phyloP scores from a whole-genome alignment of 2,329 filamentous ascomycete genomes.

The Neofusicoccum sp. region DNA sequence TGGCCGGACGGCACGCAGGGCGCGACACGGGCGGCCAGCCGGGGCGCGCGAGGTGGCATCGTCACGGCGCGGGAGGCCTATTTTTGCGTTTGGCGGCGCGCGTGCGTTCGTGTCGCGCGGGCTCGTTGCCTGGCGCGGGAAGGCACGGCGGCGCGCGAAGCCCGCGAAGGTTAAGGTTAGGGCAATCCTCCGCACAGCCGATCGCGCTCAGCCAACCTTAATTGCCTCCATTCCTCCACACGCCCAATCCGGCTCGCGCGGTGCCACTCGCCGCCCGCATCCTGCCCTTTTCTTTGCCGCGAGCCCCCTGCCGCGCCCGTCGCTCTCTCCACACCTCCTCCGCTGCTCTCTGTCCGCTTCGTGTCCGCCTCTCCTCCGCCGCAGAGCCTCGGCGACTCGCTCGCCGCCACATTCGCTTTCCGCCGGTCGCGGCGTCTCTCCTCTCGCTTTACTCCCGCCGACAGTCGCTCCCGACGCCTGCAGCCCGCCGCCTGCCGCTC shows the following conservation, averaged over 20 bases:
- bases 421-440: not conserved
- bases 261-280: not conserved
- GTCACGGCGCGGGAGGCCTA: not conserved
- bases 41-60: not conserved
- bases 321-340: not conserved
- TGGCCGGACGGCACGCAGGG: too few species aligned
- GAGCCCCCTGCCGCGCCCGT: not conserved
- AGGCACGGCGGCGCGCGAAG: not conserved
- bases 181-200: conserved; percentile 17
- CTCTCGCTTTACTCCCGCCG: not conserved
- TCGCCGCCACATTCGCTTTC: not conserved
- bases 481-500: not conserved
- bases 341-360: not conserved
- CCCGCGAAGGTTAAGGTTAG: not conserved
- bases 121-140: conserved; percentile 10
- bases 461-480: not conserved
- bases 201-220: conserved; percentile 11
- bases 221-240: conserved; percentile 19
- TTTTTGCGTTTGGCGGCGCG: conserved; percentile 5
- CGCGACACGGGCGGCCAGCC: too few species aligned
- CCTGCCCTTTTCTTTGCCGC: conserved; percentile 4
- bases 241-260: conserved; percentile 2
- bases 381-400: not conserved
- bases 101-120: conserved; percentile 13
- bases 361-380: not conserved